Evolutionary conservation across 768 basidiomycete genomes (phyloP).

Genomic region (Cystobasidium ongulense): DNA sequence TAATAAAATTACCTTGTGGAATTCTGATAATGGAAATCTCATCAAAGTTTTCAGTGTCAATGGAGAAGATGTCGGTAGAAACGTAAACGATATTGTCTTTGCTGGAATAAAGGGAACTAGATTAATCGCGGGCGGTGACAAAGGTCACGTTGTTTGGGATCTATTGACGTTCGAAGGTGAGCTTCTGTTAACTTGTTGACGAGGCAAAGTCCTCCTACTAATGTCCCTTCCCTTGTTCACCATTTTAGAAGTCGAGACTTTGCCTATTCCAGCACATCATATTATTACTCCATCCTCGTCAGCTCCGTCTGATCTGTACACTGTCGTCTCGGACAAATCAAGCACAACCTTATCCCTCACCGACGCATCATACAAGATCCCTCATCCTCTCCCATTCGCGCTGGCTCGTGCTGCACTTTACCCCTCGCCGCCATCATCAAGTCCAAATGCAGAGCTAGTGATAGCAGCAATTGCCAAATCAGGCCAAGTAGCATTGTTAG

Average conservation of each 20-base stretch:
- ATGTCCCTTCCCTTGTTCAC: neutral
- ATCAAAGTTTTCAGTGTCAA: constrained; percentile 47
- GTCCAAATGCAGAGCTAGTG: neutral
- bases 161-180: constrained; percentile 59
- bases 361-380: neutral
- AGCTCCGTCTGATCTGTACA: constrained; percentile 45
- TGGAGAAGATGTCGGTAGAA: constrained; percentile 57
- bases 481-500: neutral
- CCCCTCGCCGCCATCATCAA: neutral
- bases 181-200: neutral
- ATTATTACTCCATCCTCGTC: constrained; percentile 55
- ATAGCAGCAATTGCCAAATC: neutral
- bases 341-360: neutral
- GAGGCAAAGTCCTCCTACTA: neutral
- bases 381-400: neutral
- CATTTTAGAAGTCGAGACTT: neutral
- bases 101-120: constrained; percentile 40
- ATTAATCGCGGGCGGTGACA: neutral
- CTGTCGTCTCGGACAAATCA: neutral
- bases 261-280: constrained; percentile 42
- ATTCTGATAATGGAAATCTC: constrained; percentile 57
- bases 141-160: constrained; percentile 45
- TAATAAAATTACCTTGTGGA: constrained; percentile 63
- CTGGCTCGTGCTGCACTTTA: neutral
- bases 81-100: constrained; percentile 43